Evolutionary conservation across 1,139 yeast genomes (phyloP), one percentile per base, ranked within the genome.

Genomic region (Wickerhamiella infanticola): DNA sequence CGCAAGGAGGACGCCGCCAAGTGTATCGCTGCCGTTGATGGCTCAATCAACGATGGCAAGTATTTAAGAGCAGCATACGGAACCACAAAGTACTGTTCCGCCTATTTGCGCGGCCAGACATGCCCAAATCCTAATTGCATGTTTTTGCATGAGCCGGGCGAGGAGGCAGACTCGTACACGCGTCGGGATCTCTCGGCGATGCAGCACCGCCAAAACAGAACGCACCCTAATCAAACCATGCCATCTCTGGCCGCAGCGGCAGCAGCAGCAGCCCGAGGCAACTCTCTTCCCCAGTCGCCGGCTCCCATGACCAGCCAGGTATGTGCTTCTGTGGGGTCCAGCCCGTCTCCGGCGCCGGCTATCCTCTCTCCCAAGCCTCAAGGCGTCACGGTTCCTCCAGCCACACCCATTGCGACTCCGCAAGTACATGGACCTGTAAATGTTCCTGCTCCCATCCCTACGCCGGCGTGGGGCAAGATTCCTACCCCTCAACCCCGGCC

Each of bases 81-180:
- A 59, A 93, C 98, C 3, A 93, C 99, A 11, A 93, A 93, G 64
- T 93, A 93, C 66, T 93, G 99, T 63, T 85, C 95, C 13, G 81
- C 95, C 2, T 93, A 93, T 61, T 70, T 93, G 53, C 75, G 97
- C 53, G 96, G 96, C 38, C 94, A 85, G 62, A 80, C 94, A 24
- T 93, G 99, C 66, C 98, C 95, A 50, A 93, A 93, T 64, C 98
- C 98, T 50, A 86, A 86, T 61, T 93, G 99, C 72, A 93, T 93
- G 98, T 93, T 90, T 60, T 72, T 93, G 57, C 99, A 93, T 62
- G 98, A 93, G 63, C 98, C 98, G 3, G 98, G 99, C 50, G 99
- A 93, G 67, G 98, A 93, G 63, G 97, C 97, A 1, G 98, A 93
- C 58, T 81, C 94, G 5, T 90, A 85, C 64, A 84, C 95, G 35